Evolutionary conservation across 208 protist genomes (phyloP), one percentile per base, ranked within the genome.

Genomic region (Trichomonas gallinae): DNA sequence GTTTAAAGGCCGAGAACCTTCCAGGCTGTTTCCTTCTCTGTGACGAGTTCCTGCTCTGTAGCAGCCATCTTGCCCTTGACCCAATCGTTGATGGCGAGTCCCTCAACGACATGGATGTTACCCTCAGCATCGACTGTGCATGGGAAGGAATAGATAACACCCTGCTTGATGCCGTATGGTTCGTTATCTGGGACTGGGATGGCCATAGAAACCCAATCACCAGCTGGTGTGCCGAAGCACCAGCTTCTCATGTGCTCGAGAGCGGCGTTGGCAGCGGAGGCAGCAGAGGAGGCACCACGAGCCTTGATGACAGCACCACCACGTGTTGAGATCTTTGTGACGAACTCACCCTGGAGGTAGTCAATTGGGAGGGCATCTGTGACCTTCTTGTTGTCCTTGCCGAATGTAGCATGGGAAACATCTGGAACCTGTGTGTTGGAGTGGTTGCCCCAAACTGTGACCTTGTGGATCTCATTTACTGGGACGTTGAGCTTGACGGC

Each of bases 381-480:
- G 34, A 98, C 98, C 15, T 97, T 97, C 72, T 97, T 96, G 81
- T 97, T 97, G 1, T 45, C 89, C 44, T 96, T 45, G 46, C 97
- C 97, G 49, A 99, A 97, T 26, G 96, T 97, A 31, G 98, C 98
- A 96, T 98, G 98, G 93, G 97, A 97, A 9, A 99, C 97, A 97
- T 99, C 98, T 13, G 99, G 99, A 96, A 98, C 98, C 97, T 98
- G 97, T n/a, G 97, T 98, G 44, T 89, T 96, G 26, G 97, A 97
- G 97, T 99, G 99, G 97, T 99, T 99, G 96, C 99, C 99, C 99
- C 98, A 99, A 96, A 99, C 99, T 91, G 98, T 98, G 83, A 98
- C 98, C 97, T 99, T 98, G 58, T 98, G 88, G 81, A 99, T 98
- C 93, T 98, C 97, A 49, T 63, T 83, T 96, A 26, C 63, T 49